Evolutionary conservation across 1,139 yeast genomes (phyloP).

Genomic region (Sugiyamaella paludigena): DNA sequence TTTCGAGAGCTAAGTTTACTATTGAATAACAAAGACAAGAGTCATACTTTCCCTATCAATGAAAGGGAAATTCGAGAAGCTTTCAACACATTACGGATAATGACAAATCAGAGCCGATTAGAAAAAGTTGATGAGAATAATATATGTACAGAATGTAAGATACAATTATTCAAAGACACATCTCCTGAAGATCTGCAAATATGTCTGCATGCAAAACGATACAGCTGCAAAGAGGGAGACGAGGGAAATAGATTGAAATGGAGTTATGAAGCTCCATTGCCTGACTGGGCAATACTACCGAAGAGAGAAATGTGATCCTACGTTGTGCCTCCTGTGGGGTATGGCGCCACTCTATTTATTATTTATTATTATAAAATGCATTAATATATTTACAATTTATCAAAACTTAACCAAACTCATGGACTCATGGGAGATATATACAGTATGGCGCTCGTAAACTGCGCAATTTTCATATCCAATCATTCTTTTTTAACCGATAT

Average conservation of each 20-base stretch:
- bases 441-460: too few relatives aligned
- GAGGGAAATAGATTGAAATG: conserved; percentile 43
- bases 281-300: conserved; percentile 71
- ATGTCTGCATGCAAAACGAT: conserved; percentile 85
- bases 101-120: conserved; percentile 4
- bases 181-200: conserved; percentile 74
- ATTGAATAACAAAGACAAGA: neutral
- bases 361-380: too few relatives aligned
- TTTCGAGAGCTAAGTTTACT: conserved; percentile 58
- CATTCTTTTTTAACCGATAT: neutral
- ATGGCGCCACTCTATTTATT: too few relatives aligned
- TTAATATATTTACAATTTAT: too few relatives aligned
- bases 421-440: too few relatives aligned
- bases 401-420: too few relatives aligned
- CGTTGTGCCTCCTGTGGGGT: too few relatives aligned
- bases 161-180: conserved; percentile 82
- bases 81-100: neutral
- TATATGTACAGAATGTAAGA: conserved; percentile 61
- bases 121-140: conserved; percentile 49
- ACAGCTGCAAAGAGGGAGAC: conserved; percentile 42
- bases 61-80: neutral
- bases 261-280: conserved; percentile 74
- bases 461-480: neutral
- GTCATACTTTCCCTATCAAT: too few relatives aligned
- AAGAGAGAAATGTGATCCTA: too few relatives aligned